A percentile compares a stretch with the other conserved stretches of the same genome.
phyloP scores from a whole-genome alignment of 2,329 filamentous ascomycete species.

The Verticillium nonalfalfae region DNA sequence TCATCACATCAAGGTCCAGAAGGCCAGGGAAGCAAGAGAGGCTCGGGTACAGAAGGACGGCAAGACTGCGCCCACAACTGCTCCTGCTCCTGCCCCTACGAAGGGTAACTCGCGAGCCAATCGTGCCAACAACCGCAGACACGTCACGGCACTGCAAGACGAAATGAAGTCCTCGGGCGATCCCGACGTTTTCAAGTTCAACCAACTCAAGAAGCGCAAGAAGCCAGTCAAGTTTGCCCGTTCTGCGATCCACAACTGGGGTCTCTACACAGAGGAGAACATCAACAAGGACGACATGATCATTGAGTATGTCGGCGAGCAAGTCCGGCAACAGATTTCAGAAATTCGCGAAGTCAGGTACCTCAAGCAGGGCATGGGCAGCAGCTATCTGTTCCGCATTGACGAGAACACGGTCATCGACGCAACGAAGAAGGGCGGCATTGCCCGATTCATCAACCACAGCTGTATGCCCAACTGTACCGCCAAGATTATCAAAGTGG shows the following conservation, averaged over 20 bases:
- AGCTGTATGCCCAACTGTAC: constrained; percentile 98
- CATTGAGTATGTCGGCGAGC: constrained; percentile 98
- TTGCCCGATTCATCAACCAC: constrained; percentile 97
- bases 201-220: constrained; percentile 98
- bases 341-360: constrained; percentile 90
- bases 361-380: constrained; percentile 92
- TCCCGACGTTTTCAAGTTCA: constrained; percentile 91
- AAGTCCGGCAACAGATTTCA: constrained; percentile 94
- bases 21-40: constrained; percentile 85
- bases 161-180: constrained; percentile 86
- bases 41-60: constrained; percentile 61
- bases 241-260: constrained; percentile 98
- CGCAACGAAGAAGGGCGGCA: constrained; percentile 96
- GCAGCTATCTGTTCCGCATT: constrained; percentile 95
- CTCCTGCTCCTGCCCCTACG: constrained; percentile 70
- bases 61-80: constrained; percentile 58
- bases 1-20: constrained; percentile 94
- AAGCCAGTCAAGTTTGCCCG: constrained; percentile 97
- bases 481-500: constrained; percentile 98
- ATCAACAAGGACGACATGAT: constrained; percentile 99
- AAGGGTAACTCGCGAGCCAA: constrained; percentile 91
- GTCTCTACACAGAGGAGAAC: constrained; percentile 94
- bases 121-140: constrained; percentile 89
- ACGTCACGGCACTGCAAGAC: constrained; percentile 90
- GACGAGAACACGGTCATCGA: constrained; percentile 97